These are phyloP conservation scores for Aurifilum marmelostoma DNA, from an alignment of 2,329 filamentous ascomycete genomes.

Conservation along the genomic window DNA sequence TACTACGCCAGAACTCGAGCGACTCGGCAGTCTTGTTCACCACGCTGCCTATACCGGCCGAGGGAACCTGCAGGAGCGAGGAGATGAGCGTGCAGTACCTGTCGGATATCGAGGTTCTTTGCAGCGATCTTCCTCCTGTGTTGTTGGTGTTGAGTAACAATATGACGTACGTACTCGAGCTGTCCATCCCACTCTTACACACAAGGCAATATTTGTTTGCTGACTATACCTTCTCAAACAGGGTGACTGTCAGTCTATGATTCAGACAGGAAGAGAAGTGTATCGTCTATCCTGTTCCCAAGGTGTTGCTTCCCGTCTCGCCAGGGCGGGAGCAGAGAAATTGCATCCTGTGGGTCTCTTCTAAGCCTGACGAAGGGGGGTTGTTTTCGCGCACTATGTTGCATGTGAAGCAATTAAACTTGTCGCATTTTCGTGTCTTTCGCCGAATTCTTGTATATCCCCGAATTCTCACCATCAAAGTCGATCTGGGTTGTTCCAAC, in stretches of 20 bases:
- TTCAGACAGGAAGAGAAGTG: background rate
- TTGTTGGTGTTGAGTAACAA: conserved; percentile 84
- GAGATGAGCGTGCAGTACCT: conserved; percentile 73
- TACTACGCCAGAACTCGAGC: conserved; percentile 70
- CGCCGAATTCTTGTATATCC: background rate
- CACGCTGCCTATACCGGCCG: conserved; percentile 78
- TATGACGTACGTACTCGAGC: conserved; percentile 60
- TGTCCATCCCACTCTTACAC: background rate
- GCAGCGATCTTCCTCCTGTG: conserved; percentile 73
- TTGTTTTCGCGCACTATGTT: no score
- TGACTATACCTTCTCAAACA: conserved; percentile 4
- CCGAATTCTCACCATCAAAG: no score
- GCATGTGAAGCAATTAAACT: background rate
- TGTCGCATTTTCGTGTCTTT: background rate
- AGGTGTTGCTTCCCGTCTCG: background rate
- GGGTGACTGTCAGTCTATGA: conserved; percentile 26
- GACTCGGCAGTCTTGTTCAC: conserved; percentile 81
- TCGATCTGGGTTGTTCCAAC: no score
- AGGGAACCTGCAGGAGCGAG: conserved; percentile 74
- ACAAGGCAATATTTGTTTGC: background rate
- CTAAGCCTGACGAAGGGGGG: background rate
- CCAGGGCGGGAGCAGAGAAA: background rate
- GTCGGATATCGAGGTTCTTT: conserved; percentile 77
- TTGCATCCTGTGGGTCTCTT: background rate
- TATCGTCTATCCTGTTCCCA: background rate